These are phyloP conservation scores for Saussurea involucrata DNA, from an alignment of 129 eudicot species.

Conservation along the genomic window DNA sequence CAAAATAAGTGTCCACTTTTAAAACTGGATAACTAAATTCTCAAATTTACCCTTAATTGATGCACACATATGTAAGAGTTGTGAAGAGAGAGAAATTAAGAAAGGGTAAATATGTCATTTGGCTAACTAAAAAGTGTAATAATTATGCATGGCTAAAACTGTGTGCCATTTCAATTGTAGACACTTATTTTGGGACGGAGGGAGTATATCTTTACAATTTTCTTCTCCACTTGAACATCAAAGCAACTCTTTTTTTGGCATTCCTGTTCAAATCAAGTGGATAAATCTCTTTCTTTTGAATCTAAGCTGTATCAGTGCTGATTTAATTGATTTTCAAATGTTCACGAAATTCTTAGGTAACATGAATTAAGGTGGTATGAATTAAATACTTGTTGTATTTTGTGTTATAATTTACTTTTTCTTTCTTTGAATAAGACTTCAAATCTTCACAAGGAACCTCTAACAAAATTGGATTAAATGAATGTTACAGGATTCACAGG, in stretches of 20 bases:
- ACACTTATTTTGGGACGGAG: no score
- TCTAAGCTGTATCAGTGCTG: neutral
- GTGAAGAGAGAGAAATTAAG: no score
- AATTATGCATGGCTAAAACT: no score
- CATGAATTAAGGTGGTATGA: neutral
- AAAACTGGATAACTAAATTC: no score
- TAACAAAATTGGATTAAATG: slow-evolving; percentile 3
- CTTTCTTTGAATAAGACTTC: neutral
- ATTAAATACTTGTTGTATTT: neutral
- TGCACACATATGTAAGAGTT: no score
- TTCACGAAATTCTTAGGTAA: neutral
- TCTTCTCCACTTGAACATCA: neutral
- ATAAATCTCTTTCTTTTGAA: neutral
- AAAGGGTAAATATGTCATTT: no score
- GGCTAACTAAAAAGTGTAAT: no score
- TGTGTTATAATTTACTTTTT: neutral
- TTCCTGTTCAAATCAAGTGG: neutral
- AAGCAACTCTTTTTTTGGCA: neutral
- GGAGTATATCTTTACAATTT: neutral
- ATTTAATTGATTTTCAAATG: neutral
- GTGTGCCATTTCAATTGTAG: no score
- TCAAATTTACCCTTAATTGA: no score
- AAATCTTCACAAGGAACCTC: neutral
- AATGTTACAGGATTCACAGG: slow-evolving; percentile 87
- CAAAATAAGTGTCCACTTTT: no score